Base-by-base conservation (phyloP, 2,329 filamentous ascomycete species). In the Elsinoe batatas region DNA sequence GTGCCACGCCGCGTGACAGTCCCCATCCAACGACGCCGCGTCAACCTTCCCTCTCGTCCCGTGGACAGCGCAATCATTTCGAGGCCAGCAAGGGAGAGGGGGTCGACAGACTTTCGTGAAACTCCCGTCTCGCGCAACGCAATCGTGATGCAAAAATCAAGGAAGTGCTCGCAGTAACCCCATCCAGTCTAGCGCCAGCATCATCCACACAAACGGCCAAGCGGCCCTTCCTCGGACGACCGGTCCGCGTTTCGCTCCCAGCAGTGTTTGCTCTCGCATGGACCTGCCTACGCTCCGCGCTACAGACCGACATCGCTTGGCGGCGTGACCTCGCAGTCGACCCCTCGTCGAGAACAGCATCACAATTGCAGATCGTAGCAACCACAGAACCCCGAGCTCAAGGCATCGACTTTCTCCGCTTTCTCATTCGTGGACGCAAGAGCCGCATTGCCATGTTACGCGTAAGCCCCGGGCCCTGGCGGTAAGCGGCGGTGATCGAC, bases 1-100 rank as follows among this genome's bases (percentile, higher is more conserved):
- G 47, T 51, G 15, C 47, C 47, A 33, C 33, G 26, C 47, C 47
- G 47, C 47, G 47, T 37, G 47, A 51, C 47, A 51, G 15, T 22
- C 3, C 6, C 40, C 40, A 8, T 32, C 13, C 32, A 18, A 20
- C 26, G 26, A 30, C 18, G 30, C 46, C 46, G 46, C 46, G n/a
- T 50, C 26, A 35, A 50, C 47, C 47, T 51, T 36, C 47, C 35
- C 33, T 22, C 15, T 10, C 11, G 15, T 35, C 13, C 35, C 47
- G 8, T 17, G 44, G 44, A 49, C 32, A 49, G 44, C 18, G 40
- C 18, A 44, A 44, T 44, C 40, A 44, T 22, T 30, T 30, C 26
- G 26, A 18, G 40, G 18, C 26, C 18, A 42, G 38, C n/a, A 8
- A 26, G 4, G 40, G 40, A n/a, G 40, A 22, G 40, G 20, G 20